phyloP scores from a whole-genome alignment of 441 rosid genomes.

The Syzygium syzygioides region DNA sequence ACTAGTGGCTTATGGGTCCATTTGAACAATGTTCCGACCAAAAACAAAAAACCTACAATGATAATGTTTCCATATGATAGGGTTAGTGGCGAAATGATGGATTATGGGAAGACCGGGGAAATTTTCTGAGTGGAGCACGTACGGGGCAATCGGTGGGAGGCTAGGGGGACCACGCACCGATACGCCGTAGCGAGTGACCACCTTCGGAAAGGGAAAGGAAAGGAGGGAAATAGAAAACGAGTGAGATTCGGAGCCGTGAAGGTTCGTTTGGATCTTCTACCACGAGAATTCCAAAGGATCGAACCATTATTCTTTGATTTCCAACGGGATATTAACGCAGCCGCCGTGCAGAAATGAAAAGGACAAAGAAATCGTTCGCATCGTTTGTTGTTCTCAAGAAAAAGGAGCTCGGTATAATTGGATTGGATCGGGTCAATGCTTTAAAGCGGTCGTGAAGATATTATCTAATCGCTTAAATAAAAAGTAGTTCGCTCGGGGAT shows the following conservation, averaged over 20 bases:
- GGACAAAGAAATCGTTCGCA: rapidly evolving
- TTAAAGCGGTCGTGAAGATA: not conserved
- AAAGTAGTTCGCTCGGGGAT: not conserved
- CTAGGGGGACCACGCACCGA: not conserved
- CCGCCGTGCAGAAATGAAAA: rapidly evolving
- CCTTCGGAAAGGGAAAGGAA: not conserved
- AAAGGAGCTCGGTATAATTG: not conserved
- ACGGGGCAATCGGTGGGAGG: not conserved
- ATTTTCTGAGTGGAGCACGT: not conserved
- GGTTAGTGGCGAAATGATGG: not conserved
- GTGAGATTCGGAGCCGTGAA: not conserved
- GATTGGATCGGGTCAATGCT: not conserved
- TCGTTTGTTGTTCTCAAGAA: not conserved
- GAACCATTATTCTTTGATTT: not conserved
- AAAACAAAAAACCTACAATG: no score
- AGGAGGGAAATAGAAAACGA: not conserved
- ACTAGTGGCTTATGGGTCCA: not conserved
- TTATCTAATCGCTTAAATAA: not conserved
- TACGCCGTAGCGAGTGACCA: not conserved
- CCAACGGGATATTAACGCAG: not conserved
- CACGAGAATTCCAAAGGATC: not conserved
- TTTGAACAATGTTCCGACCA: not conserved
- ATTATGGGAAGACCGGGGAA: not conserved
- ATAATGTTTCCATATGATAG: no score
- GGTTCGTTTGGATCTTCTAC: not conserved